Percentiles rank a stretch among this genome's conserved stretches.
These are phyloP conservation scores for Solanum infundibuliforme DNA, from an alignment of 257 asterid species.

Conservation along the genomic window DNA sequence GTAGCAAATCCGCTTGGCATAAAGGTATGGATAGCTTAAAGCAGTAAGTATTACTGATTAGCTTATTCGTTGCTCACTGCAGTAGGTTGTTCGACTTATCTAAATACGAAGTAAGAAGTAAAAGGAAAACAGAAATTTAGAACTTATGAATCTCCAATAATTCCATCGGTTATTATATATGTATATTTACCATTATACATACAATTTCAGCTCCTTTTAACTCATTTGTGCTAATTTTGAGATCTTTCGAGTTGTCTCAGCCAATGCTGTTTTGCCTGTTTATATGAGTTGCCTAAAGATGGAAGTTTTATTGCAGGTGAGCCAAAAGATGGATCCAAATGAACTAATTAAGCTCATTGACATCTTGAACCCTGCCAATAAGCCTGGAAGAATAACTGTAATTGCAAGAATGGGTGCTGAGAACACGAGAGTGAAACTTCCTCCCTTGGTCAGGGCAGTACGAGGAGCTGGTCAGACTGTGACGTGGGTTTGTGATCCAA, in stretches of 20 bases:
- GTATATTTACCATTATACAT: background rate
- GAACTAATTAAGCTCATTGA: constrained; percentile 62
- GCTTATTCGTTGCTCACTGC: background rate
- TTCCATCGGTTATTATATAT: no score
- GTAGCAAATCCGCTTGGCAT: constrained; percentile 70
- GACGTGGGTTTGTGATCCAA: constrained; percentile 81
- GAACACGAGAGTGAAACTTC: constrained; percentile 78
- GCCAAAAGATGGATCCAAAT: constrained; percentile 84
- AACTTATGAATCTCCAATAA: background rate
- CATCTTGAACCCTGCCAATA: constrained; percentile 55
- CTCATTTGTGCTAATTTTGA: background rate
- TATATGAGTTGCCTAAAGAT: background rate
- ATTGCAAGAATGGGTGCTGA: constrained; percentile 83
- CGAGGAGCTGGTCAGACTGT: constrained; percentile 69
- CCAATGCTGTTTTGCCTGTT: background rate
- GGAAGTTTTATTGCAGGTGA: constrained; percentile 38
- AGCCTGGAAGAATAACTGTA: constrained; percentile 70
- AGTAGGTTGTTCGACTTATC: background rate
- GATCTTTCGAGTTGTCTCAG: background rate
- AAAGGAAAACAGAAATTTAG: background rate
- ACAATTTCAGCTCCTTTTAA: background rate
- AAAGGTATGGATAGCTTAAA: constrained; percentile 34
- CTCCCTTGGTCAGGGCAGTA: constrained; percentile 68
- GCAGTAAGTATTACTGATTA: background rate
- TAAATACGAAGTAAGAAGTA: background rate